Base-by-base conservation (phyloP, 805 yeast genomes). In the Candida pseudofarinosa region DNA sequence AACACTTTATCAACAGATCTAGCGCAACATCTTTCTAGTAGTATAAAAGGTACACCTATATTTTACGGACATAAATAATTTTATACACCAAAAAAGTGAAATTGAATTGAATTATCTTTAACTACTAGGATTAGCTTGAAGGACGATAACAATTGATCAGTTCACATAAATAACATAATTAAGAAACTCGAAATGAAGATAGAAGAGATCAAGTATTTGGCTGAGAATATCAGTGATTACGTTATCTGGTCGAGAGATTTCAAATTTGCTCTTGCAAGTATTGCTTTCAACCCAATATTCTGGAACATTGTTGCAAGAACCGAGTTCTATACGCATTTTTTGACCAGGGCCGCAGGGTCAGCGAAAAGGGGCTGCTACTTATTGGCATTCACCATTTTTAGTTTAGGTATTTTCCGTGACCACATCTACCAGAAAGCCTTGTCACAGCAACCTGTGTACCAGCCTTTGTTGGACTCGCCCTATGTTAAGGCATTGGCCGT, bases 251-350 rank as follows among this genome's bases (percentile, higher is more conserved):
- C 57, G 33, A 37, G 49, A 20, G 48, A 53, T 41, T 48, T 65
- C 41, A 40, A 48, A 30, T 62, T 45, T 45, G 79, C 91, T 4
- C 59, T 87, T 20, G 75, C 72, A 6, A 77, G 85, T 23, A 85
- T 93, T 53, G 81, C 83, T 13, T 90, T 93, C 77, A 93, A 93
- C 62, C 99, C 99, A 14, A 77, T 86, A 26, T 91, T 90, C 60
- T 93, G 99, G 99, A 93, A 93, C 62, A 75, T 85, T 44, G 95
- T 79, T 17, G 99, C 99, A 4, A 77, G 98, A 53, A 55, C 78
- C 19, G 98, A 93, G 60, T 88, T 88, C 73, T 79, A 79, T 46
- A 80, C 87, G 13, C 85, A 85, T 51, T 55, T 85, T 41, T 65
- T 91, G 42, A 87, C 98, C 16, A 88, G 84, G 54, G 47, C 86